Evolutionary conservation across 2,329 filamentous ascomycete species (phyloP).

Genomic region (Phialophora chinensis): DNA sequence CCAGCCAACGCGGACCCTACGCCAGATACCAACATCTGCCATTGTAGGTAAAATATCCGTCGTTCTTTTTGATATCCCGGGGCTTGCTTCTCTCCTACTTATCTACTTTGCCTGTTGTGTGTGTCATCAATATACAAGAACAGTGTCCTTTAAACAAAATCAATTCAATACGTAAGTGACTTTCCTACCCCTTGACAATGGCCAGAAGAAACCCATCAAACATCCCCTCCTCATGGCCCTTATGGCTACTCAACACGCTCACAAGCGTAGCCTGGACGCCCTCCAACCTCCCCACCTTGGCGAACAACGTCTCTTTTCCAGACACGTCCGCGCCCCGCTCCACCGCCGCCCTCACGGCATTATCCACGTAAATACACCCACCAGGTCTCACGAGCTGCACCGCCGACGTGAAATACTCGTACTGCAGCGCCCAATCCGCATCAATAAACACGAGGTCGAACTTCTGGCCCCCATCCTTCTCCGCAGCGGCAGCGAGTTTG

Average conservation of each 20-base stretch:
- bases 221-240: conserved; percentile 47
- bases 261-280: conserved; percentile 53
- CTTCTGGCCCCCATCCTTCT: conserved; percentile 43
- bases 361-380: conserved; percentile 55
- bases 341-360: conserved; percentile 52
- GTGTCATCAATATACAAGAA: too few species aligned
- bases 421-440: conserved; percentile 58
- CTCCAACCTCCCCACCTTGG: conserved; percentile 50
- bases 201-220: conserved; percentile 56
- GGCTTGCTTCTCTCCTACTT: too few species aligned
- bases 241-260: conserved; percentile 47
- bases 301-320: conserved; percentile 41
- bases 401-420: conserved; percentile 56
- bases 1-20: too few species aligned
- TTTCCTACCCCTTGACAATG: conserved; percentile 42
- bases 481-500: conserved; percentile 44
- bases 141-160: too few species aligned
- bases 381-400: conserved; percentile 50
- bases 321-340: conserved; percentile 21
- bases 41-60: too few species aligned
- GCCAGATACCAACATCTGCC: too few species aligned
- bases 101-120: too few species aligned
- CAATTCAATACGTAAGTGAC: background rate
- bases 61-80: too few species aligned
- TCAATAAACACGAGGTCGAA: conserved; percentile 63